A percentile compares a stretch with the other conserved stretches of the same genome.
These are phyloP conservation scores for Letharia lupina DNA, from an alignment of 495 filamentous ascomycete genomes.

Conservation along the genomic window DNA sequence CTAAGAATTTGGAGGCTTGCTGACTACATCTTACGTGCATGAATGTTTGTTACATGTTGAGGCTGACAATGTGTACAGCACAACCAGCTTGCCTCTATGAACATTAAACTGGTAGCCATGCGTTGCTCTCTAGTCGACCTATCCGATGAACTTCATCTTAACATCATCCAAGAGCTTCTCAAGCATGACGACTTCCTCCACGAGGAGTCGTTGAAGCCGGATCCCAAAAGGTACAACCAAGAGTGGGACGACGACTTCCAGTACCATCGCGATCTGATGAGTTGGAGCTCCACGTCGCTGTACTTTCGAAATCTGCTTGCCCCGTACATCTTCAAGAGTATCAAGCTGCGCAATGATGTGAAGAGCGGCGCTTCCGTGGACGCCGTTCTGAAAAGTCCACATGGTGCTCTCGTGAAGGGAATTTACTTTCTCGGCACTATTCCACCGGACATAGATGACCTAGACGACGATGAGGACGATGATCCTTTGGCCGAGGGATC, in stretches of 20 bases:
- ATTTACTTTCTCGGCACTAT: not conserved
- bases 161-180: constrained; percentile 1
- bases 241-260: not conserved
- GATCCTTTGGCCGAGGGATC: not conserved
- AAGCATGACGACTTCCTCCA: not conserved
- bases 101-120: not conserved
- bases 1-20: no score
- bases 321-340: not conserved
- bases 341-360: constrained; percentile 1
- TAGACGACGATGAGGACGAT: not conserved
- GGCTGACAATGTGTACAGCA: no score
- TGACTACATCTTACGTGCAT: no score
- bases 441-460: not conserved
- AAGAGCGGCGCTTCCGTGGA: constrained; percentile 5
- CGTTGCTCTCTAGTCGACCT: not conserved
- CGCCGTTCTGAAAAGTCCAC: not conserved
- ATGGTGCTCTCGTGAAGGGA: not conserved
- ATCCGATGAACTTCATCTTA: not conserved
- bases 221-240: not conserved
- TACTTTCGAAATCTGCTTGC: constrained; percentile 8
- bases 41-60: no score
- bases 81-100: no score
- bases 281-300: constrained; percentile 1
- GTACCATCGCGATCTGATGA: constrained; percentile 5
- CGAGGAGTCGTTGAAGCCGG: not conserved